phyloP scores from a whole-genome alignment of 73 alveolate genomes.

The Breviolum minutum region DNA sequence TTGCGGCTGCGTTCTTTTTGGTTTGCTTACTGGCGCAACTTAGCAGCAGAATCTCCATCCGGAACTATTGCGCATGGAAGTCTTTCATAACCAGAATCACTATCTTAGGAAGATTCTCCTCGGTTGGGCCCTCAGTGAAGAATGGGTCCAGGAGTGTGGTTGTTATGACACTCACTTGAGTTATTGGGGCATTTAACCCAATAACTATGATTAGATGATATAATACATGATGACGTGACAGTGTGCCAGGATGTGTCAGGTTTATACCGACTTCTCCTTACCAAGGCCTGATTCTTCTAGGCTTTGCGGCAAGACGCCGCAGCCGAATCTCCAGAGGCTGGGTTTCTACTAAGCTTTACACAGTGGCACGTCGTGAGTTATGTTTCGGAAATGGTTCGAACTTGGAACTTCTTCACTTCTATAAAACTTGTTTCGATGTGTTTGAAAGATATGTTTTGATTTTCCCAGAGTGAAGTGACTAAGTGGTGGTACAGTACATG shows the following conservation, averaged over 20 bases:
- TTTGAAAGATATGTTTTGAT: not conserved
- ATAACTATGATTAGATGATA: too few species aligned
- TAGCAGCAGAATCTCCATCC: not conserved
- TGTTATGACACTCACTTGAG: too few species aligned
- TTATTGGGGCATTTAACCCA: too few species aligned
- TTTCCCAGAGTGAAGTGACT: not conserved
- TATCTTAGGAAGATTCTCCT: slow-evolving; percentile 61
- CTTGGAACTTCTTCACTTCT: not conserved
- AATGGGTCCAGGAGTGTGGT: not conserved
- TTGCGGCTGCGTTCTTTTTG: slow-evolving; percentile 55
- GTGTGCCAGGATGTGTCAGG: too few species aligned
- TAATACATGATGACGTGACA: not conserved
- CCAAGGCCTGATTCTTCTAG: slow-evolving; percentile 56
- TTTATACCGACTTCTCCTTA: not conserved
- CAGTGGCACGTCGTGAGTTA: too few species aligned
- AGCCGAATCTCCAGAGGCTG: slow-evolving; percentile 77
- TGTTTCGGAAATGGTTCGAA: too few species aligned
- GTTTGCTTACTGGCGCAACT: slow-evolving; percentile 79
- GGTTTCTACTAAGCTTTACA: not conserved
- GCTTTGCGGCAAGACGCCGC: slow-evolving; percentile 92
- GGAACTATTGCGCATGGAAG: not conserved
- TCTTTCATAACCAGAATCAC: not conserved
- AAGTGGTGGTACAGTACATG: too few species aligned
- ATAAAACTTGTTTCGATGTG: too few species aligned
- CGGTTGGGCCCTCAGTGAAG: slow-evolving; percentile 21